Evolutionary conservation across 2,329 filamentous ascomycete genomes (phyloP).

Genomic region (Coniochaeta sp.): DNA sequence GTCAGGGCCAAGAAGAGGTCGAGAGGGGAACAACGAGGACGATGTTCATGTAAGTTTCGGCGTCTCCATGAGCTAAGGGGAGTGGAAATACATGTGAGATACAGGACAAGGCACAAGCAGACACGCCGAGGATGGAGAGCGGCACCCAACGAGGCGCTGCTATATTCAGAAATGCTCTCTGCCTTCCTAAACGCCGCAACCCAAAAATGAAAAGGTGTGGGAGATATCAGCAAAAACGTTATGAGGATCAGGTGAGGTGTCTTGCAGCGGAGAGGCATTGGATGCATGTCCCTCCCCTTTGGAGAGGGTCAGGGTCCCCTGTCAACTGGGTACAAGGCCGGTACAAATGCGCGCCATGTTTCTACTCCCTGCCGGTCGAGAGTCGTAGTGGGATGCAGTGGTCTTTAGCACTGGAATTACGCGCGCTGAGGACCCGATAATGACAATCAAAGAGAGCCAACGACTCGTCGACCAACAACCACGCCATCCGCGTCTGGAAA

Average conservation of each 20-base stretch:
- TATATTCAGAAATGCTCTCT: constrained; percentile 15
- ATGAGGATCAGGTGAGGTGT: constrained; percentile 3
- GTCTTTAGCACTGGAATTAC: not conserved
- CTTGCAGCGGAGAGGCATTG: not conserved
- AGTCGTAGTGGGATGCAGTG: not conserved
- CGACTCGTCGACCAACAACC: not conserved
- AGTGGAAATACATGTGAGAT: not conserved
- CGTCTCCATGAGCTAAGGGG: not conserved
- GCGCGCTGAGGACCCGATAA: not conserved
- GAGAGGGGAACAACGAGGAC: not conserved
- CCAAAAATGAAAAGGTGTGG: not conserved
- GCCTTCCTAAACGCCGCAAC: constrained; percentile 5
- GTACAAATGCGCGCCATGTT: not conserved
- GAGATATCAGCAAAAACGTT: not conserved
- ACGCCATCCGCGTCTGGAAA: not conserved
- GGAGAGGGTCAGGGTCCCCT: constrained; percentile 3
- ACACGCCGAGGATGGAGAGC: constrained; percentile 5
- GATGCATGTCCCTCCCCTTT: not conserved
- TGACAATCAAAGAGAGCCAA: not conserved
- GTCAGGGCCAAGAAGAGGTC: not conserved
- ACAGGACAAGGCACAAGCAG: not conserved
- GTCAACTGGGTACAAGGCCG: constrained; percentile 2
- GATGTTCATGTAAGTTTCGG: not conserved
- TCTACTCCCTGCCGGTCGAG: not conserved
- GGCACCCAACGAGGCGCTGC: constrained; percentile 14